Conservation (phyloP, 306 rosid genomes). For the Pterocarpus santalinus region DNA sequence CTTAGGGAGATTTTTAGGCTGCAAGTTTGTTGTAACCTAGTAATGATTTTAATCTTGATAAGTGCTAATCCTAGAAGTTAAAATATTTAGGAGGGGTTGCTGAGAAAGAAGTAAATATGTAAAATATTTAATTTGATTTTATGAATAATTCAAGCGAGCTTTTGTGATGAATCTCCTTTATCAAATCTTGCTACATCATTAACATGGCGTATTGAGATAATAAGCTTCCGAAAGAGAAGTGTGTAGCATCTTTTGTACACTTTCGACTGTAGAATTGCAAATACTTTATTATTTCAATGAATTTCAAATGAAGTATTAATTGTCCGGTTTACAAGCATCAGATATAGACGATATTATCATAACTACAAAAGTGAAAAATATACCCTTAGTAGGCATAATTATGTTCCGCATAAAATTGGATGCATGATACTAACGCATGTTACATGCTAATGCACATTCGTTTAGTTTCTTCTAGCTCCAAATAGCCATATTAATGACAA, state of each 20-base stretch:
- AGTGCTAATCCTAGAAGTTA: neutral
- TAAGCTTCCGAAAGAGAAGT: too few relatives aligned
- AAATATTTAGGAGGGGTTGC: neutral
- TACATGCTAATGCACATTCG: neutral
- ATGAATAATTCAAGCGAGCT: neutral
- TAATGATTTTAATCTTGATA: neutral
- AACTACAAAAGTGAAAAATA: neutral
- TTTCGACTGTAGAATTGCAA: neutral
- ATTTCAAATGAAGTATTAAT: neutral
- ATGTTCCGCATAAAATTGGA: neutral
- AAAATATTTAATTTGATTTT: neutral
- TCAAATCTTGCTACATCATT: neutral
- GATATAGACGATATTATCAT: too few relatives aligned
- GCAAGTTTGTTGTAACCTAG: constrained; percentile 13
- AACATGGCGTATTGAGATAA: too few relatives aligned
- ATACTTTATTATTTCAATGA: neutral
- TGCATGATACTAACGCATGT: neutral
- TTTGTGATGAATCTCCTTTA: neutral
- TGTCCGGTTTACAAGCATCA: neutral
- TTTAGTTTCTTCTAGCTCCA: neutral
- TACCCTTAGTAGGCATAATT: neutral
- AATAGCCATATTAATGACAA: constrained; percentile 16
- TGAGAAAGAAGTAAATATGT: neutral
- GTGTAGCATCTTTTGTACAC: neutral
- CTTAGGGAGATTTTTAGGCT: constrained; percentile 7